A percentile compares a stretch with the other conserved stretches of the same genome.
Conservation (phyloP, 164 flowering plant genomes). For the Pachysandra terminalis region DNA sequence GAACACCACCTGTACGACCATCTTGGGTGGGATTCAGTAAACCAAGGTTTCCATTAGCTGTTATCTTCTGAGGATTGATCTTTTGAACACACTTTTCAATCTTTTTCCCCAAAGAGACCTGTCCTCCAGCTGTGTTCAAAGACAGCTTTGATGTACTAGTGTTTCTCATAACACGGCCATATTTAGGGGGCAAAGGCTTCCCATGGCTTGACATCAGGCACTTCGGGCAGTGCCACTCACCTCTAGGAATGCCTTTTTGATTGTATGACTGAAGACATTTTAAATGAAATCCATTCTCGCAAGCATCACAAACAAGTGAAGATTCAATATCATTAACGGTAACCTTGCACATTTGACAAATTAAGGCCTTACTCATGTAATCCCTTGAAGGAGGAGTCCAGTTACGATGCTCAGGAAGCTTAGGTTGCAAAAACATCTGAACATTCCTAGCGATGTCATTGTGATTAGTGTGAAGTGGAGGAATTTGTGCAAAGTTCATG, state of each 20-base stretch:
- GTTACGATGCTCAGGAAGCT: slow-evolving; percentile 36
- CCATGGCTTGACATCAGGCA: slow-evolving; percentile 65
- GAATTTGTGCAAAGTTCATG: too few species aligned
- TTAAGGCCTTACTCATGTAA: too few species aligned
- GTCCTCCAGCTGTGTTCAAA: slow-evolving; percentile 32
- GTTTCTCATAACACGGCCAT: too few species aligned
- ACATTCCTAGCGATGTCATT: too few species aligned
- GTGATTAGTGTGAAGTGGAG: too few species aligned
- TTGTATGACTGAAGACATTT: slow-evolving; percentile 50
- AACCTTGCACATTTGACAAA: too few species aligned
- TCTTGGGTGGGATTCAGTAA: slow-evolving; percentile 22
- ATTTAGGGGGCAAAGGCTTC: too few species aligned
- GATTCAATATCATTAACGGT: too few species aligned
- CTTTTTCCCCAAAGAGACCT: slow-evolving; percentile 44
- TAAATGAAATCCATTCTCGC: too few species aligned
- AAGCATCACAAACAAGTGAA: too few species aligned
- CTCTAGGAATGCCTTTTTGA: slow-evolving; percentile 49
- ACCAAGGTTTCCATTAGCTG: slow-evolving; percentile 37
- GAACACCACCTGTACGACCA: slow-evolving; percentile 19
- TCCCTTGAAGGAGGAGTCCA: too few species aligned
- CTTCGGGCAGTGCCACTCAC: slow-evolving; percentile 57
- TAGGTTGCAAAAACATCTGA: slow-evolving; percentile 53
- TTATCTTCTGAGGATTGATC: slow-evolving; percentile 33
- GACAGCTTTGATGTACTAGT: slow-evolving; percentile 35
- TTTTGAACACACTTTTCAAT: slow-evolving; percentile 35